These are phyloP conservation scores for Aspergillus thermomutatus DNA, from an alignment of 2,329 filamentous ascomycete genomes.

Conservation along the genomic window DNA sequence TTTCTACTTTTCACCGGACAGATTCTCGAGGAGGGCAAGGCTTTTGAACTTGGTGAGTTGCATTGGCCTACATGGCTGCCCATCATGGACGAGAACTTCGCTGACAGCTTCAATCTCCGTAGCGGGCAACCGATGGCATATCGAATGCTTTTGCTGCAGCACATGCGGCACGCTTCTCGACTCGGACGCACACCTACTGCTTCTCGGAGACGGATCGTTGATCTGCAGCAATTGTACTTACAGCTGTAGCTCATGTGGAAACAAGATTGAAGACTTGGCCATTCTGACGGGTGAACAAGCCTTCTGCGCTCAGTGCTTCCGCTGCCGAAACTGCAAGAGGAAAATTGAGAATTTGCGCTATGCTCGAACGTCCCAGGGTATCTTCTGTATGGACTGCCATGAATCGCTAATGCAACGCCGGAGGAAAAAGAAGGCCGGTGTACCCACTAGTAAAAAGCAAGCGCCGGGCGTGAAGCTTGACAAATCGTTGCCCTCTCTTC, in stretches of 20 bases:
- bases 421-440: conserved; percentile 76
- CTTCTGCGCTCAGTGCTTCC: conserved; percentile 95
- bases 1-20: conserved; percentile 38
- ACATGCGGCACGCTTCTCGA: conserved; percentile 93
- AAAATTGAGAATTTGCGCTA: conserved; percentile 99
- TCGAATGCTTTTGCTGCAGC: conserved; percentile 97
- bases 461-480: conserved; percentile 64
- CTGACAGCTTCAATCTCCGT: conserved; percentile 27
- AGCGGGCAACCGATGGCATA: conserved; percentile 98
- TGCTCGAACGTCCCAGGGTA: conserved; percentile 94
- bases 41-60: conserved; percentile 84
- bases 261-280: conserved; percentile 97
- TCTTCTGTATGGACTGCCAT: conserved; percentile 99
- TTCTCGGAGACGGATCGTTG: conserved; percentile 93
- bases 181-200: conserved; percentile 93
- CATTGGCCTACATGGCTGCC: conserved; percentile 4
- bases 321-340: conserved; percentile 95
- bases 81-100: conserved; percentile 13
- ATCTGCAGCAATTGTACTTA: conserved; percentile 99
- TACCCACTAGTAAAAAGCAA: conserved; percentile 35
- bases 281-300: conserved; percentile 97
- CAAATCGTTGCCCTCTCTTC: conserved; percentile 88
- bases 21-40: conserved; percentile 98
- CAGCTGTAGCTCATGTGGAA: conserved; percentile 91
- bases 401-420: conserved; percentile 92